Percentiles rank a stretch among this genome's conserved stretches.
Conservation (phyloP, 306 rosid species). For the Medicago truncatula region MtrunA17r5.0-ANR NC_053045.1:28113501-28114000, state of each 20-base stretch:
- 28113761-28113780: constrained; percentile 21
- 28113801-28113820: constrained; percentile 56
- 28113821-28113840: constrained; percentile 87
- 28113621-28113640: constrained; percentile 72
- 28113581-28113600: background rate
- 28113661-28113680: constrained; percentile 59
- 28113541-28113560: background rate
- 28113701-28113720: constrained; percentile 78
- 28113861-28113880: constrained; percentile 53
- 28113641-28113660: constrained; percentile 81
- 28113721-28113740: background rate
- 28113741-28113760: background rate
- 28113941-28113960: constrained; percentile 60
- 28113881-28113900: constrained; percentile 43
- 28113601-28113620: constrained; percentile 29
- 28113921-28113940: constrained; percentile 47
- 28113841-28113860: constrained; percentile 77
- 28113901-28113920: constrained; percentile 44
- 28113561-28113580: background rate
- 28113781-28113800: constrained; percentile 35
- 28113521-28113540: constrained; percentile 55
- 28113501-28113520: constrained; percentile 87
- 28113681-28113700: constrained; percentile 66
- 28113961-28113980: constrained; percentile 66
- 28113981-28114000: constrained; percentile 80